Percentiles rank a stretch among this genome's conserved stretches.
phyloP scores from a whole-genome alignment of 768 basidiomycete species.

The Cyclocybe cylindracea region DNA sequence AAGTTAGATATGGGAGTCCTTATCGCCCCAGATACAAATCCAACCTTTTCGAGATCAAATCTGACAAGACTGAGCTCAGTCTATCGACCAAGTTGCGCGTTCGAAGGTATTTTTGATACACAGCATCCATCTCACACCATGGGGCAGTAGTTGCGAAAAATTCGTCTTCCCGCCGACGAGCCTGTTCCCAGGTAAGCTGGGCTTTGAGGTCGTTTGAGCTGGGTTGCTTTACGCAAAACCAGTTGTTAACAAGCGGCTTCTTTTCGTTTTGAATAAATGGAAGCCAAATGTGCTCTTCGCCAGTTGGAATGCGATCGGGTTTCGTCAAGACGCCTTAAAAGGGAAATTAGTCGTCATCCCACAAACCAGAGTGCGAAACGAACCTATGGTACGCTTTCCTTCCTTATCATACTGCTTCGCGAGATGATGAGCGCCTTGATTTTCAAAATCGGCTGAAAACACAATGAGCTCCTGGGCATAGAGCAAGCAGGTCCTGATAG shows the following conservation, averaged over 20 bases:
- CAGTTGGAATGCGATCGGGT: conserved; percentile 35
- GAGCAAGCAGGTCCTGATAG: background rate
- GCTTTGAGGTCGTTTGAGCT: conserved; percentile 48
- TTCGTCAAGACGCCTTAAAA: conserved; percentile 69
- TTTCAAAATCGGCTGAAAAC: conserved; percentile 72
- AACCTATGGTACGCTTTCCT: conserved; percentile 72
- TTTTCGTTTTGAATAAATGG: conserved; percentile 55
- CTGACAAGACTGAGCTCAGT: conserved; percentile 61
- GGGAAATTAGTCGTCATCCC: background rate
- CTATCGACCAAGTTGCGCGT: conserved; percentile 58
- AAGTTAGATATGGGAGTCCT: background rate
- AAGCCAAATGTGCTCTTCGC: conserved; percentile 59
- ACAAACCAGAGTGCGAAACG: conserved; percentile 8
- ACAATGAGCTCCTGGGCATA: background rate
- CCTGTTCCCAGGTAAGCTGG: conserved; percentile 62
- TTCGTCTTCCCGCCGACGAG: conserved; percentile 53
- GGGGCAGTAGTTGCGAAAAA: conserved; percentile 56
- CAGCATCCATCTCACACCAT: conserved; percentile 54
- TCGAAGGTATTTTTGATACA: conserved; percentile 53
- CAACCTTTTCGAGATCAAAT: conserved; percentile 62
- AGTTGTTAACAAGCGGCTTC: conserved; percentile 52
- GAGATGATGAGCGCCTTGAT: conserved; percentile 72
- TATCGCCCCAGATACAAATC: conserved; percentile 25
- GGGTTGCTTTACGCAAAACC: conserved; percentile 62
- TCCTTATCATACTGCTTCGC: conserved; percentile 60